phyloP scores from a whole-genome alignment of 2,329 filamentous ascomycete genomes.

The Lomentospora prolificans region DNA sequence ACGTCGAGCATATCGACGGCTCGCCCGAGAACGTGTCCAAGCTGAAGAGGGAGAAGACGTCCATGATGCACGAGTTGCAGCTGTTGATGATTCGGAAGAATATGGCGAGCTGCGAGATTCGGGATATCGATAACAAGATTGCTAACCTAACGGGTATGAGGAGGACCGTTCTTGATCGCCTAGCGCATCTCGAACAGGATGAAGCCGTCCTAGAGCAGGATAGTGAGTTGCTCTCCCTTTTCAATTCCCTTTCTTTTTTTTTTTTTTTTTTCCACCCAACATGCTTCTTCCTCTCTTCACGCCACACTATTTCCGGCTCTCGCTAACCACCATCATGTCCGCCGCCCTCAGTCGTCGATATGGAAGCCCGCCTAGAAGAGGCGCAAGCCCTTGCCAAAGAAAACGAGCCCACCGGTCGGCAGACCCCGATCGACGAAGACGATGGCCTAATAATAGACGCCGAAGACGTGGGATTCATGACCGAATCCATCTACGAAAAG shows the following conservation, averaged over 20 bases:
- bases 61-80: constrained; percentile 76
- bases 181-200: constrained; percentile 81
- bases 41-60: constrained; percentile 69
- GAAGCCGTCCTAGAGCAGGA: constrained; percentile 86
- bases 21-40: constrained; percentile 59
- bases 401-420: constrained; percentile 41
- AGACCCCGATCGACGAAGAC: constrained; percentile 41
- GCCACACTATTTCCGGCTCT: no score
- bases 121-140: constrained; percentile 94
- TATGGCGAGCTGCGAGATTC: constrained; percentile 94
- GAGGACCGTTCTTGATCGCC: constrained; percentile 76
- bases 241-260: neutral
- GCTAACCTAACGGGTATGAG: constrained; percentile 88
- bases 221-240: constrained; percentile 38
- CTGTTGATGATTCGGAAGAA: constrained; percentile 90
- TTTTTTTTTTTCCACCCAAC: neutral
- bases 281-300: neutral
- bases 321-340: constrained; percentile 7
- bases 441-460: constrained; percentile 38
- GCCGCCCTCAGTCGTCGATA: constrained; percentile 42
- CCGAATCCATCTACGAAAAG: constrained; percentile 94
- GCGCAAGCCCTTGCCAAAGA: constrained; percentile 50
- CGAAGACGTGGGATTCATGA: constrained; percentile 68
- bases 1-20: constrained; percentile 39
- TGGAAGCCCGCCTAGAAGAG: constrained; percentile 52